Base-by-base conservation (phyloP, 2,329 filamentous ascomycete species). In the Aureobasidium sp. region DNA sequence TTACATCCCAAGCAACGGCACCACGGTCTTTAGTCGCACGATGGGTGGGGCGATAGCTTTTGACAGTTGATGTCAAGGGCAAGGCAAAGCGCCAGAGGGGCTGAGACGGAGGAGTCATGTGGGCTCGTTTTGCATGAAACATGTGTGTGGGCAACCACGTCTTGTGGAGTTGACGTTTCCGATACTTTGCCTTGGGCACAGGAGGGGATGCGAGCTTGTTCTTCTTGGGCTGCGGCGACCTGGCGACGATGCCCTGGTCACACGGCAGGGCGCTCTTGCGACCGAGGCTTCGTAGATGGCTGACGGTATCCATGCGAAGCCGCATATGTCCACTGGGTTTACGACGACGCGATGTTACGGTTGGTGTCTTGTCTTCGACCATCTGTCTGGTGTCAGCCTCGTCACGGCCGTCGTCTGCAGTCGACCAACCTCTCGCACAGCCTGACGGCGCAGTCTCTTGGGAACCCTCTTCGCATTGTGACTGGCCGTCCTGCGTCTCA, bases 81-180 rank as follows among this genome's bases (percentile, higher is more conserved):
- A 97, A 78, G 0, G 90, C 85, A 74, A 97, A 96, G 44, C 91
- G 84, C 94, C 94, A 99, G n/a, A 94, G 75, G 3, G 90, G 88
- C 48, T 88, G 82, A 53, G 84, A 87, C 0, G 90, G 88, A 8
- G 84, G 82, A 0, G 91, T 91, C 89, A 99, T 95, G 64, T 84
- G 88, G 25, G 94, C 91, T 64, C 94, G 82, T 74, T 99, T 99
- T 2, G 93, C 87, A 75, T 96, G 92, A 83, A 89, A 99, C 66
- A 95, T 77, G 73, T 99, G 94, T 7, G 94, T 97, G 0, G 94
- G 94, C 17, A 99, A 79, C 91, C 93, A 97, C 2, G 89, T 91
- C 78, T 97, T 97, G 73, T 89, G 82, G 49, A 87, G 78, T 72
- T 97, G 93, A 36, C 94, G 86, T 75, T 91, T 94, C 67, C 87